phyloP scores from a whole-genome alignment of 305 asterid species.

The Fraxinus albicans region DNA sequence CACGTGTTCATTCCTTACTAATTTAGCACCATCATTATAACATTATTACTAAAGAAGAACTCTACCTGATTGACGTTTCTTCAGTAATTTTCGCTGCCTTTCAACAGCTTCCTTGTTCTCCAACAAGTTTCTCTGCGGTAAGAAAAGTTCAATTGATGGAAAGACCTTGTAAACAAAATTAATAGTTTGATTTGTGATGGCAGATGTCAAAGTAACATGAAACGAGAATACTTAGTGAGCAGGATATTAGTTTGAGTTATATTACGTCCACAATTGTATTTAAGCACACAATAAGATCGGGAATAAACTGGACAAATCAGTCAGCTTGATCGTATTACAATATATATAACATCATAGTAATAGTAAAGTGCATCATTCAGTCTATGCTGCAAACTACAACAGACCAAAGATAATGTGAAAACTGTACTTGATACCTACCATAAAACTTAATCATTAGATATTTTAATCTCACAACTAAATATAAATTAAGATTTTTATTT shows the following conservation, averaged over 20 bases:
- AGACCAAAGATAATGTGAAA: neutral
- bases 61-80: constrained; percentile 83
- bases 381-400: neutral
- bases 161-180: constrained; percentile 10
- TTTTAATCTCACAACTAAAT: neutral
- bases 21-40: neutral
- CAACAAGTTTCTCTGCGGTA: constrained; percentile 65
- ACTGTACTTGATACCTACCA: neutral
- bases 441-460: neutral
- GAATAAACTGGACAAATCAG: neutral
- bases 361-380: neutral
- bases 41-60: neutral
- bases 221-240: neutral
- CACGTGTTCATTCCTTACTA: neutral
- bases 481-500: neutral
- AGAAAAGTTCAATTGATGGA: constrained; percentile 13
- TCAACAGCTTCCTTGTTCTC: constrained; percentile 90
- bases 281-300: constrained; percentile 12
- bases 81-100: constrained; percentile 84
- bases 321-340: neutral
- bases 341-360: neutral
- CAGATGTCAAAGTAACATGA: neutral
- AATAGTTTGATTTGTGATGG: constrained; percentile 1
- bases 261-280: neutral
- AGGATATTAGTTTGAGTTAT: neutral